Base-by-base conservation (phyloP, 305 asterid genomes). In the Stenogyne calaminthoides region DNA sequence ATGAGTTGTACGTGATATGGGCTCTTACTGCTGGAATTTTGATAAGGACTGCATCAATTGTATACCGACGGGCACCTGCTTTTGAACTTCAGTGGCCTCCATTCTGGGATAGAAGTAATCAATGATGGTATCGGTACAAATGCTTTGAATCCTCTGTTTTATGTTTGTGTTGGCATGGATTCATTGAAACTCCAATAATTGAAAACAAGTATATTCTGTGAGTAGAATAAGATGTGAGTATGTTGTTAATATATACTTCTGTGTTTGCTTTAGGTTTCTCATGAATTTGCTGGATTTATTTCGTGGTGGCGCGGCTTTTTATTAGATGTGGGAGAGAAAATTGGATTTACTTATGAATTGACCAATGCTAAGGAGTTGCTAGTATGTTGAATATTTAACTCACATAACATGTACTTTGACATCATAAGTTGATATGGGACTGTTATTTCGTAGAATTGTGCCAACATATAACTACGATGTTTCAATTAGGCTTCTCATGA, bases 11-110 rank as follows among this genome's bases (percentile, higher is more conserved):
- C 40, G 83, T 87, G 3, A 88, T 92, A 70, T 90, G 96, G 97
- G 98, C 94, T 74, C 69, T 90, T 27, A 89, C 98, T 64, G 96
- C 98, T 80, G 97, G 84, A 27, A 84, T 93, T 73, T 80, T 93
- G 44, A 90, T 93, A 62, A 70, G 80, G 71, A 70, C 80, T 58
- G 97, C 96, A 62, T 87, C 93, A 52, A 19, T 87, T 52, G 92
- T 86, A 32, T 92, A 85, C 77, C 83, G 87, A 69, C 72, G 81
- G 0, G 65, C 72, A 12, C 95, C 97, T 25, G 85, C 64, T 16
- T 90, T 88, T 76, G 85, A 86, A 57, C 90, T 85, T 73, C 81
- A 76, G 16, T 67, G 79, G 77, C 97, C 98, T 34, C 60, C 10
- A 8, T 92, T 90, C 77, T 92, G 98, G 98, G 72, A 34, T 29